Base-by-base conservation (phyloP, 148 eudicot species). In the Drosera capensis region DNA sequence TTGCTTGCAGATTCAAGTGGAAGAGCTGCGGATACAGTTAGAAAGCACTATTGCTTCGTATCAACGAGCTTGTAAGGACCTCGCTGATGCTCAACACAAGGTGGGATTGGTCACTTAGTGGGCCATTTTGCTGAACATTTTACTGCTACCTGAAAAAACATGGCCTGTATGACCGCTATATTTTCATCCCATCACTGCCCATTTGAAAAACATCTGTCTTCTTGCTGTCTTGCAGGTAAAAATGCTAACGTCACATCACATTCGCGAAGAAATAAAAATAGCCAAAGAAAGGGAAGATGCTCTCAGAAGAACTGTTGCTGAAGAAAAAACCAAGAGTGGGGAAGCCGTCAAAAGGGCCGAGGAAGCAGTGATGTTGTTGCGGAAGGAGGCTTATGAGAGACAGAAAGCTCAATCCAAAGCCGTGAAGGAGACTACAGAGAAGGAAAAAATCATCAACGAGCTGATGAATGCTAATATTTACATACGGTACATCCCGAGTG, bases 1-100 rank as follows among this genome's bases (percentile, higher is more conserved):
- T 71, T 26, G 67, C 42, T 57, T 71, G 65, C 64, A 71, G 60
- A 67, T 62, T 48, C 82, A 82, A 55, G 68, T 76, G 25, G 87
- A 78, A 49, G 52, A 60, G 49, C 42, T 86, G 62, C 70, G 79
- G 3, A 49, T 66, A 22, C 93, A 86, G 58, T 62, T 86, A 48
- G 62, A 59, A 17, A 67, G 52, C 26, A 71, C 96, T 25, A 40
- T 69, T 34, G 51, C 67, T 40, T 56, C 82, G 75, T 86, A 86
- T 56, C 67, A 62, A 54, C 76, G 60, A 60, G 83, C 86, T 37
- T 73, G 93, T 64, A 68, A 68, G 42, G 80, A 71, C 62, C 73
- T 86, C 36, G 73, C 67, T 57, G 64, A 64, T 64, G 69, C 87
- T 22, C 83, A 73, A 31, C 73, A 62, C 34, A 60, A 78, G 93